Evolutionary conservation across 805 yeast species (phyloP), one percentile per base, ranked within the genome.

Genomic region (Lachancea kluyveri): DNA sequence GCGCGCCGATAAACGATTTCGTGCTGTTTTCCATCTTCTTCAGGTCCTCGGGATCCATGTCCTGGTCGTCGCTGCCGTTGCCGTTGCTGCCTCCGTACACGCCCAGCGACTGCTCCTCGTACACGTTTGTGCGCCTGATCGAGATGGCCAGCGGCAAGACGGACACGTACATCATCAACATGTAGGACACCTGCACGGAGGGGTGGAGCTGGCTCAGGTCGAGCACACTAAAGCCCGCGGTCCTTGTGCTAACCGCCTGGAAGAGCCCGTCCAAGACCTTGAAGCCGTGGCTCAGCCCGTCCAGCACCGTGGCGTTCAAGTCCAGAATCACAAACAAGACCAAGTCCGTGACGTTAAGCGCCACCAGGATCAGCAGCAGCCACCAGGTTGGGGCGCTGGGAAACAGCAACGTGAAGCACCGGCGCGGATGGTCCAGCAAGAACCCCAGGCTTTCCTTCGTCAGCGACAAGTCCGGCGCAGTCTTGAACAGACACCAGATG

Each of bases 161-260:
- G 10, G 97, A 90, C 17, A 92, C 87, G 61, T 92, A 92, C 98
- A 92, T 92, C 97, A 92, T 90, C 39, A 92, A 71, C 77, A 86
- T 71, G 55, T 92, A 92, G 46, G 92, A 77, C 17, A 92, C 94
- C 56, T 87, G 95, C 30, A 90, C 84, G 0, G 95, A 92, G 0
- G 96, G 92, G 49, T 87, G 92, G 26, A 92, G 64, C 24, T 57
- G 53, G 2, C 85, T 62, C 23, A 92, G 59, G 52, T 80, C 76
- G 16, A 88, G 73, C 23, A 82, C 80, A 0, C 82, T 45, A 44
- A 92, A 79, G 0, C 99, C 99, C 0, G 95, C 95, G 2, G 97
- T 92, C 64, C 99, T 75, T 0, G 96, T 86, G 31, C 90, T 74
- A 28, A 90, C 73, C 1, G 96, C 92, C 57, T 90, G 97, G 53